Base-by-base conservation (phyloP, 139 green algal species). In the Chlorella vulgaris region DNA sequence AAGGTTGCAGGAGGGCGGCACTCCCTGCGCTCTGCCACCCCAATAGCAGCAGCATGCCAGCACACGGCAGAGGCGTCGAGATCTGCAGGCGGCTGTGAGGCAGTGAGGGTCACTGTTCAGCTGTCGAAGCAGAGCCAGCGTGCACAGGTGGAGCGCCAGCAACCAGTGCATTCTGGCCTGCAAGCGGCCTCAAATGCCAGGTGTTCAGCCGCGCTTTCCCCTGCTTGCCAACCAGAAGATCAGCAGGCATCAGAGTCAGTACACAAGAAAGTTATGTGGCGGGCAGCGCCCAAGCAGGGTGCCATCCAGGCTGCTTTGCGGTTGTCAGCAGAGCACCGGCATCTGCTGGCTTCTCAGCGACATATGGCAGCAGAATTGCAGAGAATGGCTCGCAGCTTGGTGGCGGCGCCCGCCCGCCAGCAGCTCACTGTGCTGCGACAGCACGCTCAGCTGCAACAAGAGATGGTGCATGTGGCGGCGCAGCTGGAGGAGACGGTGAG, bases 401-500 rank as follows among this genome's bases (percentile, higher is more conserved):
- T 24, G 0, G 26, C 4, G 7, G 62, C 42, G 3, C 13, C 21
- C 1, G 33, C 36, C 10, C 26, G 24, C 31, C 61, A 66, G 42
- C 61, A 69, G 77, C 77, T 55, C 35, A 29, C 18, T 0, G 22
- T 83, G 66, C 50, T 65, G 50, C 65, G n/a, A 35, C 47, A 40
- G 66, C 66, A 83, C 36, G 47, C 43, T 0, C 26, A 55, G 43
- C 77, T 83, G 47, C 66, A 69, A 26, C 13, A 24, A 3, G 66
- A 83, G 65, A 28, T 69, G 33, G 33, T 47, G 28, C 65, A 76
- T 29, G 4, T 76, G 35, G 51, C 50, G 0, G 66, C 35, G 35
- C 51, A 61, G 66, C 65, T 83, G 65, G 77, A 83, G 29, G 65
- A 55, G 33, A 76, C n/a, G 18, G 77, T 58, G 28, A 10, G 39